phyloP scores from a whole-genome alignment of 208 protist genomes.

The Leishmania braziliensis region DNA sequence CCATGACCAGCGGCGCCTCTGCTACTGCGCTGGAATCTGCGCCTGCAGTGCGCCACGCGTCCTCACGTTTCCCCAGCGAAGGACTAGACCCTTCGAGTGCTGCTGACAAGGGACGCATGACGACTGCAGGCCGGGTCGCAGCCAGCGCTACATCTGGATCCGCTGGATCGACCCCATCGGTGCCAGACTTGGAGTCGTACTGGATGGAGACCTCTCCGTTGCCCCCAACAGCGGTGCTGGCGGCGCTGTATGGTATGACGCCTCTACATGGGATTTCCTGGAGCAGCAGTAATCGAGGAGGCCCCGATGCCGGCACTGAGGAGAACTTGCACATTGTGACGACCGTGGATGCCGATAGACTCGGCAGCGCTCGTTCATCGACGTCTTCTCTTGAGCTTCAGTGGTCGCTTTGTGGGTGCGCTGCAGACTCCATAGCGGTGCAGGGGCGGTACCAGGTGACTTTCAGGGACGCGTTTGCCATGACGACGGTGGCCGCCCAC shows the following conservation, averaged over 20 bases:
- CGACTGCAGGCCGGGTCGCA: neutral
- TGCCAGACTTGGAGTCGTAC: constrained; percentile 36
- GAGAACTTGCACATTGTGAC: neutral
- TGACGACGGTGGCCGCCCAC: constrained; percentile 26
- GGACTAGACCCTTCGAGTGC: neutral
- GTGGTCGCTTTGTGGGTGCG: constrained; percentile 5
- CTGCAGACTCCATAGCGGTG: neutral
- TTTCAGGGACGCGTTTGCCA: constrained; percentile 27
- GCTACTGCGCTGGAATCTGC: neutral
- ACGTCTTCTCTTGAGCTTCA: constrained; percentile 8
- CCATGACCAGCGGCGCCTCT: neutral
- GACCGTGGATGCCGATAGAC: neutral
- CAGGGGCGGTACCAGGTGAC: neutral
- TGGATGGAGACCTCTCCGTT: constrained; percentile 44
- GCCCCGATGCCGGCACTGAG: neutral
- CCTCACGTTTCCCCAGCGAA: constrained; percentile 7
- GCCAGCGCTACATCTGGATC: constrained; percentile 2
- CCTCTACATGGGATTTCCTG: constrained; percentile 27
- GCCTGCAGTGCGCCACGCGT: neutral
- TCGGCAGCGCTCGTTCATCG: neutral
- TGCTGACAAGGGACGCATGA: constrained; percentile 4
- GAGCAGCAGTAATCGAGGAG: neutral
- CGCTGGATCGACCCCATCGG: neutral
- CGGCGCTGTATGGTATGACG: constrained; percentile 50
- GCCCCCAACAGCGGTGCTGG: constrained; percentile 56